Percentiles rank a stretch among this genome's conserved stretches.
These are phyloP conservation scores for Geranomyces variabilis DNA, from an alignment of 192 early-diverging fungal species.

Conservation along the genomic window DNA sequence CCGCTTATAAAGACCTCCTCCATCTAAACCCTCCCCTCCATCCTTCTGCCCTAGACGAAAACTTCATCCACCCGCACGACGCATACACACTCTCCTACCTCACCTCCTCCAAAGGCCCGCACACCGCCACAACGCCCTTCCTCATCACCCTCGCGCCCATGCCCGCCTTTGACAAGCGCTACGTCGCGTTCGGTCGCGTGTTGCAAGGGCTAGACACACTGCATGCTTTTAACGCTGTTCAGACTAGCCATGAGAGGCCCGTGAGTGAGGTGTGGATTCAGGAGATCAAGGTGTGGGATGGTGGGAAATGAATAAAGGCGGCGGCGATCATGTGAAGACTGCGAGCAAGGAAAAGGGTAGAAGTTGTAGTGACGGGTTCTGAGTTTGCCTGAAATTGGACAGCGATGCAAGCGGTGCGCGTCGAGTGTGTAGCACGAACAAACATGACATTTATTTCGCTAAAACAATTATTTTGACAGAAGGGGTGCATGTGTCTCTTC, in stretches of 20 bases:
- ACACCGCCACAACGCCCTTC: conserved; percentile 46
- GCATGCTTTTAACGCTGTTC: conserved; percentile 31
- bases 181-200: conserved; percentile 51
- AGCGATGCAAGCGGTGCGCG: no score
- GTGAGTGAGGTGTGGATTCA: conserved; percentile 21
- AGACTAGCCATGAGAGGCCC: conserved; percentile 46
- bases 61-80: conserved; percentile 52
- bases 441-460: no score
- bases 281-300: conserved; percentile 15
- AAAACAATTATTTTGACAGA: no score
- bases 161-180: conserved; percentile 54
- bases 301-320: no score
- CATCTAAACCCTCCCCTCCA: no score
- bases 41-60: conserved; percentile 44
- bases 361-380: no score
- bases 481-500: no score
- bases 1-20: neutral
- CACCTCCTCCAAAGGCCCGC: conserved; percentile 42
- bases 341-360: no score
- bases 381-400: no score
- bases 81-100: conserved; percentile 49
- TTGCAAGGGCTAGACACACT: conserved; percentile 48
- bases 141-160: conserved; percentile 49
- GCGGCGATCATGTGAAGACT: no score
- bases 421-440: no score